These are phyloP conservation scores for Fonsecaea pedrosoi DNA, from an alignment of 2,329 filamentous ascomycete genomes.

Conservation along the genomic window DNA sequence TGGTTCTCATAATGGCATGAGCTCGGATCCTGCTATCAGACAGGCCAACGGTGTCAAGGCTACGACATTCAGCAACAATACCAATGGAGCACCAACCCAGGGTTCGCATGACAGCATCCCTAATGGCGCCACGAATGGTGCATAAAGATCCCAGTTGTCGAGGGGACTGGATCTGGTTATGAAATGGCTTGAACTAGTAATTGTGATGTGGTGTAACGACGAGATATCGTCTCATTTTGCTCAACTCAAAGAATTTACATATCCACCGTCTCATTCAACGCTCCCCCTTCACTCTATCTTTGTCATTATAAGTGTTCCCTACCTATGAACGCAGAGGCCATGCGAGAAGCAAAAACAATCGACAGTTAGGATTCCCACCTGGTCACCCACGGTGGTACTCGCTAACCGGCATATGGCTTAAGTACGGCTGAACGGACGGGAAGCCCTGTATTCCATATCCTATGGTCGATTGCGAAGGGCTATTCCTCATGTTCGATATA, in stretches of 20 bases:
- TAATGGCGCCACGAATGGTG: background rate
- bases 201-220: background rate
- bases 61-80: constrained; percentile 45
- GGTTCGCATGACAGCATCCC: constrained; percentile 49
- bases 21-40: constrained; percentile 45
- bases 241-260: background rate
- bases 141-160: background rate
- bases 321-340: background rate
- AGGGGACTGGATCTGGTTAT: background rate
- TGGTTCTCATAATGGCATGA: constrained; percentile 67
- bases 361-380: constrained; percentile 7
- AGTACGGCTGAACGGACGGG: constrained; percentile 1
- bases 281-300: too few relatives aligned
- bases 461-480: constrained; percentile 10
- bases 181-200: background rate
- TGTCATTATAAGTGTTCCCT: too few relatives aligned
- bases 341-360: constrained; percentile 1
- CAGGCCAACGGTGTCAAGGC: constrained; percentile 59
- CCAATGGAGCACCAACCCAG: constrained; percentile 58
- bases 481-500: background rate
- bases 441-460: constrained; percentile 10
- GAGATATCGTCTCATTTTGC: background rate
- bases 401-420: constrained; percentile 5
- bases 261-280: too few relatives aligned
- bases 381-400: constrained; percentile 4